Conservation (phyloP, 129 eudicot species). For the Ambrosia artemisiifolia region DNA sequence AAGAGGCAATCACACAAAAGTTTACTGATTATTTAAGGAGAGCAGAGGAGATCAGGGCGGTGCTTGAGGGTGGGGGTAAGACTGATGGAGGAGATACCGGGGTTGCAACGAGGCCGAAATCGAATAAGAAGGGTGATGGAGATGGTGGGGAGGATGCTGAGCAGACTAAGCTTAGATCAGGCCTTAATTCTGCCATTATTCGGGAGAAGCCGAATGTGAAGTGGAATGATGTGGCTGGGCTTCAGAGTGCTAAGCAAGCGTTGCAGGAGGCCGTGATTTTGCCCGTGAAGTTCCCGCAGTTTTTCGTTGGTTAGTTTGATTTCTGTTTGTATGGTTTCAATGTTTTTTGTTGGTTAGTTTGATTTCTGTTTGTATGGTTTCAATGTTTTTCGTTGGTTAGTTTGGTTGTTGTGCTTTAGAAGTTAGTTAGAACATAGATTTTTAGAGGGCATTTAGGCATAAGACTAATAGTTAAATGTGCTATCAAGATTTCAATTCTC, state of each 20-base stretch:
- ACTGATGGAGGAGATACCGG: constrained; percentile 51
- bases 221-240: constrained; percentile 72
- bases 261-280: constrained; percentile 68
- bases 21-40: constrained; percentile 70
- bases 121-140: constrained; percentile 47
- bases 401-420: too few relatives aligned
- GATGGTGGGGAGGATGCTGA: constrained; percentile 66
- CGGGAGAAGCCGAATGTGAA: constrained; percentile 62
- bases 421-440: too few relatives aligned
- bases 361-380: neutral
- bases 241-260: constrained; percentile 65
- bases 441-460: neutral
- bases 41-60: constrained; percentile 75
- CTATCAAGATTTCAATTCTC: constrained; percentile 7
- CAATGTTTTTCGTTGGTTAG: neutral
- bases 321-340: neutral
- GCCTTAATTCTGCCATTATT: constrained; percentile 57
- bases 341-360: neutral
- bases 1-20: constrained; percentile 62
- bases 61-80: constrained; percentile 49
- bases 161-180: constrained; percentile 50
- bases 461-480: neutral
- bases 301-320: constrained; percentile 43
- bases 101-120: constrained; percentile 52
- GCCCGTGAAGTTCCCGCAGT: constrained; percentile 66